Evolutionary conservation across 495 filamentous ascomycete genomes (phyloP).

Genomic region (Penicillium longicatenatum): DNA sequence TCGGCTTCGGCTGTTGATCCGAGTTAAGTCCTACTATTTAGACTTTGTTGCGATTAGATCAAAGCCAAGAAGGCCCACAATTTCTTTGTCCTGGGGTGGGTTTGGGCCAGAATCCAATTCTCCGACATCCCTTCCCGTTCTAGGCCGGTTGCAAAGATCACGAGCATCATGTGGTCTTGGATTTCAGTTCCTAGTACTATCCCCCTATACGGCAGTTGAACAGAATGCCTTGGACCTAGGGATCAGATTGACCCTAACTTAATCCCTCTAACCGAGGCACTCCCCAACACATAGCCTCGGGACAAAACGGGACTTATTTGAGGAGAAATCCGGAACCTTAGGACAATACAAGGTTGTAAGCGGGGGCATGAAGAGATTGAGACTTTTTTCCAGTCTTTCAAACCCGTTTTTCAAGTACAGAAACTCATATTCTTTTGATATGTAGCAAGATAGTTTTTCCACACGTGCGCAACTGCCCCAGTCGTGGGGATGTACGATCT

Average conservation of each 20-base stretch:
- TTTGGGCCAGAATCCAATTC: slow-evolving; percentile 22
- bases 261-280: slow-evolving; percentile 20
- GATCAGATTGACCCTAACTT: neutral
- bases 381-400: slow-evolving; percentile 6
- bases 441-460: slow-evolving; percentile 3
- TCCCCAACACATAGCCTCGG: slow-evolving; percentile 18
- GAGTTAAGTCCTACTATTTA: neutral
- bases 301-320: slow-evolving; percentile 22
- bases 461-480: slow-evolving; percentile 29
- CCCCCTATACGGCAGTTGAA: neutral
- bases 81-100: neutral
- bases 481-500: slow-evolving; percentile 17
- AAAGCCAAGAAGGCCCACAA: slow-evolving; percentile 8
- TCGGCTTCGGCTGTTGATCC: neutral
- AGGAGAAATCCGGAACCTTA: neutral
- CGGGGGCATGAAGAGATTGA: slow-evolving; percentile 10
- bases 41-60: slow-evolving; percentile 1
- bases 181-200: neutral
- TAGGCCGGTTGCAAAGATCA: slow-evolving; percentile 27
- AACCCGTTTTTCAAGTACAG: neutral
- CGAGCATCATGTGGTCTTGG: slow-evolving; percentile 24
- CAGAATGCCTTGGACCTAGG: neutral
- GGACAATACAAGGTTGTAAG: slow-evolving; percentile 1
- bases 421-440: neutral
- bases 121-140: slow-evolving; percentile 19